Conservation (phyloP, 768 basidiomycete genomes). For the Lactarius tabidus region DNA sequence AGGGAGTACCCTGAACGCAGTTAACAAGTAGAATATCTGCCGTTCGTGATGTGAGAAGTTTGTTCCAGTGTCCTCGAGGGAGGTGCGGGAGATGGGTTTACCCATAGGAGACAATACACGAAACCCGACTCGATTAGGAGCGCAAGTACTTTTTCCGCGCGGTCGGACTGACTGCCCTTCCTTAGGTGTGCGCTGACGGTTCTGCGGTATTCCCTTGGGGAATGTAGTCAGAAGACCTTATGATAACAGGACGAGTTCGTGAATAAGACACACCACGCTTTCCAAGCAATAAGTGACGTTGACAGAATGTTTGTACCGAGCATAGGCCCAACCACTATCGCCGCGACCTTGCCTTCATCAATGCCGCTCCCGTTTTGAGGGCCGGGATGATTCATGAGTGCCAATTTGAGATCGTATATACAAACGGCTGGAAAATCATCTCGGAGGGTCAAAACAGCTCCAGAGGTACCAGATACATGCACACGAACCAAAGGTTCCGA, state of each 20-base stretch:
- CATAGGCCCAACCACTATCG: conserved; percentile 16
- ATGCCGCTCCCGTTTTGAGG: not conserved
- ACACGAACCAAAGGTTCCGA: conserved; percentile 13
- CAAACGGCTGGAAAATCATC: not conserved
- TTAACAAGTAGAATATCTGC: conserved; percentile 16
- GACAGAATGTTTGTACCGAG: conserved; percentile 20
- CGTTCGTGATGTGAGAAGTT: not conserved
- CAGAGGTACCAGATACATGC: too few species aligned
- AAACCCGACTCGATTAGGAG: conserved; percentile 22
- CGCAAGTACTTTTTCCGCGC: conserved; percentile 9
- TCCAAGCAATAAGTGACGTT: conserved; percentile 19
- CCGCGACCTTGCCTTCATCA: conserved; percentile 7
- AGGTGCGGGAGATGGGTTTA: not conserved
- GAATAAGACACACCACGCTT: conserved; percentile 9
- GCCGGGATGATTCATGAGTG: conserved; percentile 7
- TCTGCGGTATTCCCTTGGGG: conserved; percentile 10
- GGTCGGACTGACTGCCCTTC: conserved; percentile 10
- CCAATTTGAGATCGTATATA: conserved; percentile 16
- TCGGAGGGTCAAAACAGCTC: not conserved
- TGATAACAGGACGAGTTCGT: not conserved
- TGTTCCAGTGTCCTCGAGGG: too few species aligned
- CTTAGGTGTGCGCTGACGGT: conserved; percentile 8
- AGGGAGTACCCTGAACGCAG: conserved; percentile 7
- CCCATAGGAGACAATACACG: conserved; percentile 18
- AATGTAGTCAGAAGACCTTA: not conserved